These are phyloP conservation scores for Colletotrichum australisinense DNA, from an alignment of 2,329 filamentous ascomycete genomes.

Conservation along the genomic window DNA sequence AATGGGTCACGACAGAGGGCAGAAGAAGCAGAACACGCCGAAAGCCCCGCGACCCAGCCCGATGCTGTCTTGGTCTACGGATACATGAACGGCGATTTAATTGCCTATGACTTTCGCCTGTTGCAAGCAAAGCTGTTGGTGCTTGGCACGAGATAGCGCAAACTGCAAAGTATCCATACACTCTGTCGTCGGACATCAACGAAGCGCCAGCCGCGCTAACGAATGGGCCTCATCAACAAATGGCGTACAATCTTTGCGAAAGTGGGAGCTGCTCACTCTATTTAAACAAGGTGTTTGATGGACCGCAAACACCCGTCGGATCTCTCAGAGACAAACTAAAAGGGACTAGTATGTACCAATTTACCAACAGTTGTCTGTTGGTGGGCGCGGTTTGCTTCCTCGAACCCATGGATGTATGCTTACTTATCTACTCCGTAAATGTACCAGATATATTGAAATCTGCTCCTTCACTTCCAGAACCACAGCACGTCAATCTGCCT, in stretches of 20 bases:
- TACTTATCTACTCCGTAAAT: neutral
- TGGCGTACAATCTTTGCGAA: conserved; percentile 10
- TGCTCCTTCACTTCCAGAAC: neutral
- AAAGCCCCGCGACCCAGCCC: neutral
- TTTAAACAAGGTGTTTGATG: conserved; percentile 5
- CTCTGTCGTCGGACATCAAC: neutral
- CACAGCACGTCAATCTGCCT: neutral
- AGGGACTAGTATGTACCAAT: neutral
- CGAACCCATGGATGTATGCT: neutral
- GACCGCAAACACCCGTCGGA: conserved; percentile 12
- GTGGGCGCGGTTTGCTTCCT: neutral
- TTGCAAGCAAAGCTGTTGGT: neutral
- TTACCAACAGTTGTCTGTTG: neutral
- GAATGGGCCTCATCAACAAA: neutral
- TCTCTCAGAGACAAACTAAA: neutral
- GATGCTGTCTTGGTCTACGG: no score
- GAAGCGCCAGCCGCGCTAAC: conserved; percentile 5
- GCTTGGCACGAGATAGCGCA: neutral
- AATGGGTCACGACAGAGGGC: neutral
- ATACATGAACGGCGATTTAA: neutral
- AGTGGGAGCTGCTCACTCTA: conserved; percentile 1
- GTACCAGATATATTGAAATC: neutral
- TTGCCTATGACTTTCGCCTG: neutral
- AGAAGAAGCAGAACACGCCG: neutral
- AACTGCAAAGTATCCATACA: neutral